Conservation (phyloP, 352 stramenopile species). For the Phytophthora meadii region DNA sequence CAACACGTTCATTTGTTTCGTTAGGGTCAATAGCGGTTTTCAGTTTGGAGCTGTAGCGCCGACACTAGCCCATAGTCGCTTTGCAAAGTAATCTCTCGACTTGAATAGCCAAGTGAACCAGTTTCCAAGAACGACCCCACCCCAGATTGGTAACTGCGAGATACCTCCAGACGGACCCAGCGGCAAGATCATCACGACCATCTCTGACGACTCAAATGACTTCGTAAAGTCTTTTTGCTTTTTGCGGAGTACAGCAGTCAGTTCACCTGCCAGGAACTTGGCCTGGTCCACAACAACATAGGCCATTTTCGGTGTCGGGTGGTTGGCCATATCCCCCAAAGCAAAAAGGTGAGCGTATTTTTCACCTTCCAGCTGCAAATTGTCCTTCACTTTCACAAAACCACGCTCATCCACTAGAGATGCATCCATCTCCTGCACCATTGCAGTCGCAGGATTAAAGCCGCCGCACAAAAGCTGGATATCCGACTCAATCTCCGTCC, state of each 20-base stretch:
- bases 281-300: slow-evolving; percentile 45
- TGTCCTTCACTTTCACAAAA: slow-evolving; percentile 47
- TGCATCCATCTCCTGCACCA: slow-evolving; percentile 43
- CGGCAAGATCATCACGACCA: slow-evolving; percentile 36
- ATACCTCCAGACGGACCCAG: slow-evolving; percentile 49
- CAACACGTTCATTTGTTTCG: no score
- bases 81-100: slow-evolving; percentile 40
- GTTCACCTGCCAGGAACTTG: slow-evolving; percentile 38
- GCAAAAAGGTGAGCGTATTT: slow-evolving; percentile 49
- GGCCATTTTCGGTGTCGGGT: slow-evolving; percentile 46
- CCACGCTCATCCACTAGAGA: slow-evolving; percentile 41
- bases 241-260: slow-evolving; percentile 27
- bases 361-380: slow-evolving; percentile 49
- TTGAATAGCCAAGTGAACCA: slow-evolving; percentile 44
- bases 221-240: slow-evolving; percentile 30
- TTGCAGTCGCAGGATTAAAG: slow-evolving; percentile 30
- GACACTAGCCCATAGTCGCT: slow-evolving; percentile 28
- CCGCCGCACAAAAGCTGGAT: slow-evolving; percentile 51
- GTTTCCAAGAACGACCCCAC: slow-evolving; percentile 48
- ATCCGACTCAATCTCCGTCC: slow-evolving; percentile 51
- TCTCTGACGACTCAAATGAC: slow-evolving; percentile 14
- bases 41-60: slow-evolving; percentile 17
- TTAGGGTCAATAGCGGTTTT: not conserved
- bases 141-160: slow-evolving; percentile 45
- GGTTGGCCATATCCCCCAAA: slow-evolving; percentile 56